phyloP scores from a whole-genome alignment of 1,139 yeast species.

The Kodamaea sp. region DNA sequence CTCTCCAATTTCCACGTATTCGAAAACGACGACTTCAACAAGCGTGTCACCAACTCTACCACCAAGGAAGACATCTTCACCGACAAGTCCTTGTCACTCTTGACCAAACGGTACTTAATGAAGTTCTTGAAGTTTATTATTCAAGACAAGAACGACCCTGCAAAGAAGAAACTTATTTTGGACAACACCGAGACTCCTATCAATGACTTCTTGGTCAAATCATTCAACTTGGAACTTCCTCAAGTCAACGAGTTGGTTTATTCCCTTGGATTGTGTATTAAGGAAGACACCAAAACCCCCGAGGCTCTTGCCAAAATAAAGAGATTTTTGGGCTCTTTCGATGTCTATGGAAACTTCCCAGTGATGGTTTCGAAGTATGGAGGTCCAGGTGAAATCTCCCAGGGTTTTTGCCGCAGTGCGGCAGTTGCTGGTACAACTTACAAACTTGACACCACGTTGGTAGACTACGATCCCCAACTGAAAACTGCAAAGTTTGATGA shows the following conservation, averaged over 20 bases:
- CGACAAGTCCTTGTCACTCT: constrained; percentile 73
- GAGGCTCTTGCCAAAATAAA: constrained; percentile 79
- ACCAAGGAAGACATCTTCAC: constrained; percentile 90
- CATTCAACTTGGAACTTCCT: constrained; percentile 70
- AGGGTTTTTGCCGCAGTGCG: constrained; percentile 96
- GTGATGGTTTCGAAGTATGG: constrained; percentile 91
- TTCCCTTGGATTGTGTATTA: constrained; percentile 79
- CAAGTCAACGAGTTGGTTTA: constrained; percentile 82
- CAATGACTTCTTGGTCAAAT: constrained; percentile 54
- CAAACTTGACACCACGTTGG: constrained; percentile 69
- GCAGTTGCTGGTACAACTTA: constrained; percentile 98
- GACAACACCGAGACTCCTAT: constrained; percentile 60
- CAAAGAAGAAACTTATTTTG: constrained; percentile 51
- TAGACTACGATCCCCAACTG: constrained; percentile 61
- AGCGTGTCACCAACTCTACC: constrained; percentile 69
- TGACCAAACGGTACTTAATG: constrained; percentile 86
- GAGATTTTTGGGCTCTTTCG: constrained; percentile 82
- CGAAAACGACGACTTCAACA: constrained; percentile 81
- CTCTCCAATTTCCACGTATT: constrained; percentile 86
- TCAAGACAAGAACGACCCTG: constrained; percentile 59
- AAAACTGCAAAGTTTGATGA: constrained; percentile 76
- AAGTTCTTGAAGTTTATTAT: constrained; percentile 87
- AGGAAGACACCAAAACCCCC: constrained; percentile 60
- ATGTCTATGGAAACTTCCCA: constrained; percentile 93
- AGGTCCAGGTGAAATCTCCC: constrained; percentile 94